These are phyloP conservation scores for Gracilariopsis chorda DNA, from an alignment of 23 red algal species.

Conservation along the genomic window DNA sequence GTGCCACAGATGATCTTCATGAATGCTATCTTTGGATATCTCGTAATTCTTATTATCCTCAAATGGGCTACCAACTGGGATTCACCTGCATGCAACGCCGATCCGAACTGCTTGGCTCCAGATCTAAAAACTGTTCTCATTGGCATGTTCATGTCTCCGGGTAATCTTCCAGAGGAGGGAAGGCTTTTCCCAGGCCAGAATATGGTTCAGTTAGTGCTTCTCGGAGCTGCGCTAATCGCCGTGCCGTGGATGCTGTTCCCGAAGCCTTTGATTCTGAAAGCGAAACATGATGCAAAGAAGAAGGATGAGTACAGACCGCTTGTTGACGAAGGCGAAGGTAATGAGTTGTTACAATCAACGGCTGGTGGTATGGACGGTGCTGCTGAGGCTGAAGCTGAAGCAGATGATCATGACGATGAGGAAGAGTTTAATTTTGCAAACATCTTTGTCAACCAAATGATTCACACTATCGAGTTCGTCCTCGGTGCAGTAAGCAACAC, in stretches of 20 bases:
- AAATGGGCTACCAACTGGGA: conserved; percentile 96
- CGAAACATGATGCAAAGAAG: conserved; percentile 44
- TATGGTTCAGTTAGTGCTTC: conserved; percentile 73
- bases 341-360: conserved; percentile 16
- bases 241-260: conserved; percentile 97
- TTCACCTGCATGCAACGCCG: conserved; percentile 48
- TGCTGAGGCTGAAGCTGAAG: neutral
- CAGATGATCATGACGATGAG: conserved; percentile 45
- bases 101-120: conserved; percentile 83
- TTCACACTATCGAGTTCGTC: conserved; percentile 99
- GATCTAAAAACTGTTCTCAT: conserved; percentile 94
- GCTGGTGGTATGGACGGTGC: neutral
- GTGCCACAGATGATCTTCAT: conserved; percentile 98
- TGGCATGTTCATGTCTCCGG: conserved; percentile 96
- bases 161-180: conserved; percentile 42
- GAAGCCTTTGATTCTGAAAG: conserved; percentile 89
- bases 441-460: conserved; percentile 93
- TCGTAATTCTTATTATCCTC: conserved; percentile 80
- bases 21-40: conserved; percentile 90
- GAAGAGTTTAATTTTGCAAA: conserved; percentile 81
- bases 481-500: conserved; percentile 95
- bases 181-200: conserved; percentile 83
- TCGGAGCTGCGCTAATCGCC: conserved; percentile 63
- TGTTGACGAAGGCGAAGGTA: conserved; percentile 43
- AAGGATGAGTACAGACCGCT: conserved; percentile 55